phyloP scores from a whole-genome alignment of 169 alveolate species.

The Plasmodium knowlesi region DNA sequence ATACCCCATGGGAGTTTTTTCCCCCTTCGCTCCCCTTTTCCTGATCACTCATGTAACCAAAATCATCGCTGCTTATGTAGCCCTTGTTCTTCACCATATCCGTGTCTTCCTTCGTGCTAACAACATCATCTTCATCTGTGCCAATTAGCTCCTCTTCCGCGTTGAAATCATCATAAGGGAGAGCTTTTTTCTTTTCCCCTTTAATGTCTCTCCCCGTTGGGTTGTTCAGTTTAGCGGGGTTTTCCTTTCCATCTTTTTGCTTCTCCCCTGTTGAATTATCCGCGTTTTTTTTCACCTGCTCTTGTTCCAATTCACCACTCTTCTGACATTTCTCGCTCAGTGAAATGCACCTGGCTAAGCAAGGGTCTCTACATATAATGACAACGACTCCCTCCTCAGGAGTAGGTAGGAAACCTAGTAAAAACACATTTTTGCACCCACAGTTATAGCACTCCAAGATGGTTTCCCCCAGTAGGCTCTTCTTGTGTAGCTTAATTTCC shows the following conservation, averaged over 20 bases:
- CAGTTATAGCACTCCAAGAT: constrained; percentile 88
- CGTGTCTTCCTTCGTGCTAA: background rate
- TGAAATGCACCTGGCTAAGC: constrained; percentile 33
- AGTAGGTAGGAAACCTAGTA: constrained; percentile 87
- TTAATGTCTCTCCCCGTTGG: background rate
- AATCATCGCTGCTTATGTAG: background rate
- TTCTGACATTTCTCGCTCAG: background rate
- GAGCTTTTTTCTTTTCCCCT: background rate
- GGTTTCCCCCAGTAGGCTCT: constrained; percentile 86
- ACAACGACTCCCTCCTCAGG: constrained; percentile 82
- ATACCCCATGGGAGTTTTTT: background rate
- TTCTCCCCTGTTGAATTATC: background rate
- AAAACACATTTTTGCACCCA: constrained; percentile 83
- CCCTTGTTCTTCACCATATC: background rate
- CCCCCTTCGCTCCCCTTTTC: background rate
- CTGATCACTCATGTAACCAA: background rate
- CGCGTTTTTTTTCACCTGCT: background rate
- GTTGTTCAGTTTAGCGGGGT: background rate
- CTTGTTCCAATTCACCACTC: background rate
- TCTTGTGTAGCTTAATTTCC: constrained; percentile 85
- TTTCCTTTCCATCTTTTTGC: background rate
- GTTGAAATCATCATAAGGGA: background rate
- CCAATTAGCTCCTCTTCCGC: background rate
- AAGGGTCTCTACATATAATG: constrained; percentile 82
- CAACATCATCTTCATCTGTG: background rate